These are phyloP conservation scores for Solanum aculeatissimum DNA, from an alignment of 305 asterid genomes.

Conservation along the genomic window DNA sequence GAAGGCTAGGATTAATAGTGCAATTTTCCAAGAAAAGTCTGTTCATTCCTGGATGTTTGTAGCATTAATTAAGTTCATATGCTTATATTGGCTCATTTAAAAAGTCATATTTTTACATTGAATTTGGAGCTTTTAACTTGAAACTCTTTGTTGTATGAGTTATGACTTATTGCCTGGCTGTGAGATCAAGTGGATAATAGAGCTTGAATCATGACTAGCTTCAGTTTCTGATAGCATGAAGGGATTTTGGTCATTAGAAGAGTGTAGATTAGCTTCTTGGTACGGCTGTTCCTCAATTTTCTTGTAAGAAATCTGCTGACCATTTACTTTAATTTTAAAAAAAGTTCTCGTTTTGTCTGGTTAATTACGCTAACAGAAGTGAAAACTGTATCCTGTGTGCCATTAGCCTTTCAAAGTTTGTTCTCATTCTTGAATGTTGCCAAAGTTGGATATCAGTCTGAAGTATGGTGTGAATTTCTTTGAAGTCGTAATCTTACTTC, in stretches of 20 bases:
- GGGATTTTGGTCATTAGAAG: not conserved
- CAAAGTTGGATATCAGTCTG: not conserved
- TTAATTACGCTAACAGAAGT: not conserved
- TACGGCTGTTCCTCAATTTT: not conserved
- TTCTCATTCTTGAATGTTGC: not conserved
- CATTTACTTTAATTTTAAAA: not conserved
- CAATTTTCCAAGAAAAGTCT: not conserved
- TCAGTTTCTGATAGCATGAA: not conserved
- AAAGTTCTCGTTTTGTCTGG: not conserved
- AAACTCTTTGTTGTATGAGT: not conserved
- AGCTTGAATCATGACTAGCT: not conserved
- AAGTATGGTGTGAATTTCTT: not conserved
- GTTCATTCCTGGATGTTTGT: not conserved
- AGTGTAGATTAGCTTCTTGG: not conserved
- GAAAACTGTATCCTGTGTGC: not conserved
- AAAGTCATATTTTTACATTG: not conserved
- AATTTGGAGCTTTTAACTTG: not conserved
- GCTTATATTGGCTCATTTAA: not conserved
- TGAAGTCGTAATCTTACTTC: slow-evolving; percentile 28
- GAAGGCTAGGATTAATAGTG: not conserved
- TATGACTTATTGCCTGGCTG: not conserved
- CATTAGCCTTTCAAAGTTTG: not conserved
- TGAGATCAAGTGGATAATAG: not conserved
- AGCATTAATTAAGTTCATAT: not conserved
- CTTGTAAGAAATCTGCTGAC: not conserved